Conservation (phyloP, 2,329 filamentous ascomycete species). For the Neopestalotiopsis rosae region DNA sequence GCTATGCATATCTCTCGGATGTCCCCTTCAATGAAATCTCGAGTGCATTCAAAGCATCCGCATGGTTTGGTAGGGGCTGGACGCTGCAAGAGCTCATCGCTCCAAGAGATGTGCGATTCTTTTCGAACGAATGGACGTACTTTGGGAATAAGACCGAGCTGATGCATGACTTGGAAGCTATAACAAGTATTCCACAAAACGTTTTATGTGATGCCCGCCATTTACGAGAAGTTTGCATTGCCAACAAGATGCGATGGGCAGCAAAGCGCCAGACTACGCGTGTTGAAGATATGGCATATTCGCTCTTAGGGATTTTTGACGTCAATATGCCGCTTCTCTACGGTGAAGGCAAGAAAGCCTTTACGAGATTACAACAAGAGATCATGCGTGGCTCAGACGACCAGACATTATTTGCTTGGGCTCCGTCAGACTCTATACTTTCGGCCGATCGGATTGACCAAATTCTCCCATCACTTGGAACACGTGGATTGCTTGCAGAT, state of each 20-base stretch:
- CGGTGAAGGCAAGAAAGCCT: constrained; percentile 36
- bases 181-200: neutral
- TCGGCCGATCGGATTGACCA: too few species aligned
- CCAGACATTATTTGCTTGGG: too few species aligned
- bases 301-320: constrained; percentile 37
- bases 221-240: neutral
- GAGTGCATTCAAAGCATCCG: neutral
- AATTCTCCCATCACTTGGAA: too few species aligned
- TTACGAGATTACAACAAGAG: constrained; percentile 34
- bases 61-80: constrained; percentile 25
- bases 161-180: neutral
- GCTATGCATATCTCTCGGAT: constrained; percentile 25
- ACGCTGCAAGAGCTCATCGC: constrained; percentile 28
- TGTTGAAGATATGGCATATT: constrained; percentile 37
- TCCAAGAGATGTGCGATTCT: neutral
- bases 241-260: constrained; percentile 30
- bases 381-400: constrained; percentile 26
- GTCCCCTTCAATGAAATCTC: constrained; percentile 23
- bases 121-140: constrained; percentile 2
- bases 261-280: constrained; percentile 29
- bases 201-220: too few species aligned
- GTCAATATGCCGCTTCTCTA: constrained; percentile 39
- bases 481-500: too few species aligned
- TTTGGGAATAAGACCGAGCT: neutral
- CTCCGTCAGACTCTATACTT: too few species aligned